Evolutionary conservation across 2,329 filamentous ascomycete genomes (phyloP), one percentile per base, ranked within the genome.

Genomic region (Exophiala xenobiotica): DNA sequence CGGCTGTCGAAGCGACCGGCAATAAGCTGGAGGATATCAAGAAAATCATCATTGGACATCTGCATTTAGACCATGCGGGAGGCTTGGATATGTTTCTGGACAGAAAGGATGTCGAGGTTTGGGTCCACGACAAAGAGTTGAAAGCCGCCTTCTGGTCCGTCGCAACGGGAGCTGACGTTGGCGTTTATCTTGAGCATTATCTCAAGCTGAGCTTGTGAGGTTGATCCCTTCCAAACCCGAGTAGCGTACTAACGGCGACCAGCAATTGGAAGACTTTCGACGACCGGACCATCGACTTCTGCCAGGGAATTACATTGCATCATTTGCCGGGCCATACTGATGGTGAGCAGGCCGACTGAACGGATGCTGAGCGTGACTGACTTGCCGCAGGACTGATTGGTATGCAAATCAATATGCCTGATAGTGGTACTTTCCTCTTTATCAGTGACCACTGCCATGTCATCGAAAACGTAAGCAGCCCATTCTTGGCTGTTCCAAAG

Each of bases 261-360:
- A 54, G 54, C 29, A 61, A 60, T 46, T 61, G 59, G 59, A 60
- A 61, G 31, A 61, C 59, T 6, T 61, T 60, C 41, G 57, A 61
- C 38, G 59, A 61, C 11, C 54, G 50, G 27, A 58, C 52, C 2
- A 55, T 61, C 45, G 59, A 61, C 46, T 60, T 61, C 47, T 61
- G 59, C 44, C 59, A 61, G 40, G 59, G 59, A 24, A 59, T 61
- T 16, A 61, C 59, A 11, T 44, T 61, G 43, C 57, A 61, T 43
- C 59, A 61, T 33, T 42, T 60, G 38, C 59, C 59, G 5, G 59
- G 59, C 19, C 59, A 61, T 38, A 61, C 59, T 19, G 59, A 61
- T 37, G 59, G 56, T 59, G 47, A 54, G 53, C n/a, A 14, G 11
- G 6, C 9, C 8, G 27, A 6, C 37, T 50, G 14, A 20, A 23